Evolutionary conservation across 345 rosid species (phyloP).

Genomic region (Camelina neglecta): DNA sequence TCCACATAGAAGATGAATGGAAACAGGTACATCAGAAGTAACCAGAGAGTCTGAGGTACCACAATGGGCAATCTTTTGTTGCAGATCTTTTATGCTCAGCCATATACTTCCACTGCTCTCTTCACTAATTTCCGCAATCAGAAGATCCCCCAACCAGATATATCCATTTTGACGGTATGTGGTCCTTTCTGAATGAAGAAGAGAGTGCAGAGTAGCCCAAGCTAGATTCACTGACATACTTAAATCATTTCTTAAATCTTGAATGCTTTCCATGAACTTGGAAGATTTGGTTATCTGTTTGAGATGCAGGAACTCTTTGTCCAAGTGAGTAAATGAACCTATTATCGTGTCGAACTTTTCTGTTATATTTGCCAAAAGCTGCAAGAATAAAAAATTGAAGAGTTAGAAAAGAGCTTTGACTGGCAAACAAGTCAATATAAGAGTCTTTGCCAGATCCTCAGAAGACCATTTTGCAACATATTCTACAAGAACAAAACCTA

Average conservation of each 20-base stretch:
- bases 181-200: conserved; percentile 88
- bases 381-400: conserved; percentile 42
- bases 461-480: conserved; percentile 26
- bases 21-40: conserved; percentile 79
- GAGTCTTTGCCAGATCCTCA: conserved; percentile 19
- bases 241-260: conserved; percentile 53
- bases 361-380: conserved; percentile 82
- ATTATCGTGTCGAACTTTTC: conserved; percentile 83
- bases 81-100: conserved; percentile 74
- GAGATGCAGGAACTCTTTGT: conserved; percentile 80
- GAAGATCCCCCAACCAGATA: conserved; percentile 94
- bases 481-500: conserved; percentile 37
- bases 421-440: conserved; percentile 3
- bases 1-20: conserved; percentile 87
- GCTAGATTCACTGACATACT: conserved; percentile 63
- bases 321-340: conserved; percentile 87
- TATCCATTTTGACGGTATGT: conserved; percentile 86
- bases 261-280: conserved; percentile 66
- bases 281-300: conserved; percentile 75
- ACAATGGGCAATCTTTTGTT: conserved; percentile 66
- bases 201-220: conserved; percentile 94
- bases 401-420: conserved; percentile 30
- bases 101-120: conserved; percentile 65
- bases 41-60: conserved; percentile 66
- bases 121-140: conserved; percentile 86